A percentile compares a stretch with the other conserved stretches of the same genome.
These are phyloP conservation scores for Calonectria naviculata DNA, from an alignment of 2,329 filamentous ascomycete genomes.

Conservation along the genomic window DNA sequence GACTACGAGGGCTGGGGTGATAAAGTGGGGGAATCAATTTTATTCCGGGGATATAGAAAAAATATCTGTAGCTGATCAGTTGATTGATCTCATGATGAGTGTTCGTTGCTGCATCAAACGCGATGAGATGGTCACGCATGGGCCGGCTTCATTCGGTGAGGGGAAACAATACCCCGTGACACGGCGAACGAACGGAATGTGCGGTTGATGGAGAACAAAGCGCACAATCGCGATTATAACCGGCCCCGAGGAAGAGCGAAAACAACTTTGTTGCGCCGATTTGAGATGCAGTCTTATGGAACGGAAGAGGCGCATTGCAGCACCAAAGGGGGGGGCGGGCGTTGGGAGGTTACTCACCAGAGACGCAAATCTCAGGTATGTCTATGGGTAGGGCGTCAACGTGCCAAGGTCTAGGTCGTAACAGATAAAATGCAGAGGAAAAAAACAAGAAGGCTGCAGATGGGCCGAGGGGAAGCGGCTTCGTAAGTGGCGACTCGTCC, in stretches of 20 bases:
- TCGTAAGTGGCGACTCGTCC: slow-evolving; percentile 34
- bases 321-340: neutral
- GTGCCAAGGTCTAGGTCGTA: slow-evolving; percentile 43
- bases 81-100: slow-evolving; percentile 27
- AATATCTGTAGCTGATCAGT: slow-evolving; percentile 37
- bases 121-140: slow-evolving; percentile 18
- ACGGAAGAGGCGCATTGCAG: neutral
- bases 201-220: slow-evolving; percentile 22
- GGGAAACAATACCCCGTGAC: slow-evolving; percentile 29
- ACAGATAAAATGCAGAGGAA: slow-evolving; percentile 32
- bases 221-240: slow-evolving; percentile 13
- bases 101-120: slow-evolving; percentile 24
- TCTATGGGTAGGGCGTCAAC: slow-evolving; percentile 42
- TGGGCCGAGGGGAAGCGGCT: slow-evolving; percentile 28
- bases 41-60: slow-evolving; percentile 31
- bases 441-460: slow-evolving; percentile 27
- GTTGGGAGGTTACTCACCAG: slow-evolving; percentile 31
- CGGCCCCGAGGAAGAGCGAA: neutral
- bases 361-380: slow-evolving; percentile 41
- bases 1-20: slow-evolving; percentile 21
- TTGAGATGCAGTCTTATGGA: slow-evolving; percentile 5
- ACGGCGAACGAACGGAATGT: slow-evolving; percentile 15
- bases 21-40: slow-evolving; percentile 23
- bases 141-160: slow-evolving; percentile 16
- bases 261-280: slow-evolving; percentile 13